Conservation (phyloP, 441 rosid species). For the Gossypium trilobum region DNA sequence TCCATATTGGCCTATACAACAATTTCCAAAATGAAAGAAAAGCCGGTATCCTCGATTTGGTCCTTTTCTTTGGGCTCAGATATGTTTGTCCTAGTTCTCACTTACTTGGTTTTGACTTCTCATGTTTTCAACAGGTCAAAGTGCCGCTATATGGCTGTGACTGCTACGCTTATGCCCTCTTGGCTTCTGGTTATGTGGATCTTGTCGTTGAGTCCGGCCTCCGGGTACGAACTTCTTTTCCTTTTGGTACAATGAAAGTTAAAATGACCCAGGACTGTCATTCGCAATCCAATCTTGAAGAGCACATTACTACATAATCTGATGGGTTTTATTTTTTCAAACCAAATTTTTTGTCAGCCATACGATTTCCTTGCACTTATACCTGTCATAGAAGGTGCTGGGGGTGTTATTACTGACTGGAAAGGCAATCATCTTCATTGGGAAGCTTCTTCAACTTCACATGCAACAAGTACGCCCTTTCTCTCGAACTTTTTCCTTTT, state of each 20-base stretch:
- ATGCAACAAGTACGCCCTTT: constrained; percentile 42
- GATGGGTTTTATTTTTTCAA: background rate
- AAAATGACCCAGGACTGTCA: background rate
- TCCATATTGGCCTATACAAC: background rate
- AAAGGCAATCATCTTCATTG: constrained; percentile 54
- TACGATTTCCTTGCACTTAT: constrained; percentile 81
- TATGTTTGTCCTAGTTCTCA: background rate
- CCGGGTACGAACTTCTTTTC: constrained; percentile 38
- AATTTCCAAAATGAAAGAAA: background rate
- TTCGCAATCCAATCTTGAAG: background rate
- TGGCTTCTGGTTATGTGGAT: constrained; percentile 93
- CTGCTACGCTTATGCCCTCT: constrained; percentile 92
- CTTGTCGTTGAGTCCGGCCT: constrained; percentile 88
- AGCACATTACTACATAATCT: background rate
- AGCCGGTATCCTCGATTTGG: background rate
- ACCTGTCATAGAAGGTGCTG: constrained; percentile 88
- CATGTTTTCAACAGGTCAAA: constrained; percentile 51
- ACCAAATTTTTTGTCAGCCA: constrained; percentile 44
- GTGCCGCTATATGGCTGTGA: constrained; percentile 90
- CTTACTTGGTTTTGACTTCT: background rate
- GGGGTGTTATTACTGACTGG: constrained; percentile 85
- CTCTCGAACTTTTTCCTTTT: background rate
- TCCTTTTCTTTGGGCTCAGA: background rate
- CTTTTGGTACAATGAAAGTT: background rate
- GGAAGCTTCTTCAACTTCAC: constrained; percentile 64